Conservation (phyloP, 768 basidiomycete species). For the Pleurotus tuber-regium region DNA sequence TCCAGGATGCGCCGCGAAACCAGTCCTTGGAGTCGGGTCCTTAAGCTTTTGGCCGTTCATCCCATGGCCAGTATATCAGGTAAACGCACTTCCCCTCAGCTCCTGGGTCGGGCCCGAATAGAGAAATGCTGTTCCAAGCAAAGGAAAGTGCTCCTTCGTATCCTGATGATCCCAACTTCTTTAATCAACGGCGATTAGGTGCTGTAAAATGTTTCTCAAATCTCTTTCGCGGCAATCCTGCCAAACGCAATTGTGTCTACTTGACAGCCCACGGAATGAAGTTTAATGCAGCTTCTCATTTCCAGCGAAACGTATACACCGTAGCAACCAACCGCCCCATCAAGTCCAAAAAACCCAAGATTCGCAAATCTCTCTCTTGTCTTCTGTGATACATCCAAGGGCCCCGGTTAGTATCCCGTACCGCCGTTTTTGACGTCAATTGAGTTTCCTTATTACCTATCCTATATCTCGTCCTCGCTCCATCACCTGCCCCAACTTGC, state of each 20-base stretch:
- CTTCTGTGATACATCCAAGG: too few relatives aligned
- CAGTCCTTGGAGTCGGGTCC: too few relatives aligned
- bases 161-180: not conserved
- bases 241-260: too few relatives aligned
- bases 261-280: too few relatives aligned
- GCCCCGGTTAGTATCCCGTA: not conserved
- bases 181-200: not conserved
- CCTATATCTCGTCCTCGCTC: not conserved
- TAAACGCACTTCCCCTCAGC: not conserved
- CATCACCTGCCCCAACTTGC: not conserved
- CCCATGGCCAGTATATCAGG: not conserved
- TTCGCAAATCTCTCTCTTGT: constrained; percentile 1
- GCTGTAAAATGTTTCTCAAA: too few relatives aligned
- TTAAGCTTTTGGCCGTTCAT: too few relatives aligned
- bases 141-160: not conserved
- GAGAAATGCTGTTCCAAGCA: not conserved
- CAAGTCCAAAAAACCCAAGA: not conserved
- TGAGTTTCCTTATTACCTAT: constrained; percentile 2
- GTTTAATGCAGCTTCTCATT: not conserved
- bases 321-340: constrained; percentile 1
- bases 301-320: constrained; percentile 2
- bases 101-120: not conserved
- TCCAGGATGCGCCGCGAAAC: too few relatives aligned
- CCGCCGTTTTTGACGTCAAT: constrained; percentile 7
- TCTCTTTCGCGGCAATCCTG: not conserved